Base-by-base conservation (phyloP, 1,284 basidiomycete genomes). In the Omphalotus olearius region DNA sequence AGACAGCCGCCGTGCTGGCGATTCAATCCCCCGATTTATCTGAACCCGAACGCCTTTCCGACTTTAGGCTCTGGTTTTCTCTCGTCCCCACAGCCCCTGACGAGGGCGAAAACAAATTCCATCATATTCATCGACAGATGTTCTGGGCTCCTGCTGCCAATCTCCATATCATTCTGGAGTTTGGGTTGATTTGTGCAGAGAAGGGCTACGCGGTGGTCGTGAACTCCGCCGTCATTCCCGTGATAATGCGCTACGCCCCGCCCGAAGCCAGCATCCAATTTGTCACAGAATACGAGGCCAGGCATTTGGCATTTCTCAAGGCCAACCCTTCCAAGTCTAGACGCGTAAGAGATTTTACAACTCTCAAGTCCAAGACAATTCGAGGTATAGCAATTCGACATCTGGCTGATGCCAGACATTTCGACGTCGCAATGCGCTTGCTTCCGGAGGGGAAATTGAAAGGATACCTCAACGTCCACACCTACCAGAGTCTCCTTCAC, bases 371-470 rank as follows among this genome's bases (percentile, higher is more conserved):
- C 6, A 45, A 52, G 18, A 52, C 55, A 30, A 53, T 59, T 6
- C 43, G 59, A 4, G 51, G 52, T 13, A 35, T 55, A 5, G 60
- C 59, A 7, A 52, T 65, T 36, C 42, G 56, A 39, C 36, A 37
- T 7, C 53, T 64, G 11, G 63, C 64, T 5, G 57, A 56, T 30
- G 62, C 64, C 7, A 61, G 64, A 1, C 58, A 64, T 18, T 51
- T 72, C 7, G 60, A 65, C 1, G 62, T 63, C 33, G 72, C 71
- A 13, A 17, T 73, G 4, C 54, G 60, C n/a, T 58, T 74, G 17
- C 58, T 76, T 6, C 69, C 69, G 13, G 23, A 26, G 16, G 25
- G 11, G 4, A 25, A 45, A 16, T 30, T 30, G 6, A 26, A 26
- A n/a, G 26, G 43, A 16, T 30, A 30, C 14, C 43, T 45, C 3